A percentile compares a stretch with the other conserved stretches of the same genome.
Conservation (phyloP, 257 asterid species). For the Echites panduratus region DNA sequence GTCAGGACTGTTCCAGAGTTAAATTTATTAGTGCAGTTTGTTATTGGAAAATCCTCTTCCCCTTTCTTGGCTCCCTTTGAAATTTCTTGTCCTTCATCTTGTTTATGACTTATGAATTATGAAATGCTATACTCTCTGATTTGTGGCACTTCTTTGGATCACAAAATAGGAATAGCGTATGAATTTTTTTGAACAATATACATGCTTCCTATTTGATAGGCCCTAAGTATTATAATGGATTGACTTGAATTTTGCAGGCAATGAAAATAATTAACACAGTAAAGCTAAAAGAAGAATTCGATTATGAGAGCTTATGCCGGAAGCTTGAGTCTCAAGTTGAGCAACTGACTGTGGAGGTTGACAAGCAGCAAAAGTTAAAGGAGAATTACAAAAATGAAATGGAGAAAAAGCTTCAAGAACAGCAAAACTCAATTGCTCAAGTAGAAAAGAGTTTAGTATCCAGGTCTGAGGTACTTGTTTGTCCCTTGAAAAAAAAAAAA, state of each 20-base stretch:
- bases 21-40: not conserved
- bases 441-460: conserved; percentile 48
- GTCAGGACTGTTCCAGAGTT: not conserved
- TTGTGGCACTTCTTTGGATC: not conserved
- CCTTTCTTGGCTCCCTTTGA: not conserved
- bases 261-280: conserved; percentile 77
- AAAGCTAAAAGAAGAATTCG: conserved; percentile 89
- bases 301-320: conserved; percentile 81
- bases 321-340: conserved; percentile 76
- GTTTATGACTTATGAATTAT: not conserved
- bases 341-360: conserved; percentile 66
- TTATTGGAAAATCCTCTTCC: not conserved
- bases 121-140: conserved; percentile 3
- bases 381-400: conserved; percentile 46
- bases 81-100: not conserved
- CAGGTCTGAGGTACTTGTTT: conserved; percentile 67
- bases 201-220: not conserved
- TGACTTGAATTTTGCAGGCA: conserved; percentile 52
- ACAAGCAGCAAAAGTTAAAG: conserved; percentile 62
- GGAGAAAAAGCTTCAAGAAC: conserved; percentile 49
- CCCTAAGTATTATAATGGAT: not conserved
- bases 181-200: not conserved
- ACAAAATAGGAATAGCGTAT: not conserved
- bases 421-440: conserved; percentile 50
- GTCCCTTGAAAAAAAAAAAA: not conserved